Evolutionary conservation across 2,329 filamentous ascomycete species (phyloP), one percentile per base, ranked within the genome.

Genomic region (Plenodomus lindquistii): DNA sequence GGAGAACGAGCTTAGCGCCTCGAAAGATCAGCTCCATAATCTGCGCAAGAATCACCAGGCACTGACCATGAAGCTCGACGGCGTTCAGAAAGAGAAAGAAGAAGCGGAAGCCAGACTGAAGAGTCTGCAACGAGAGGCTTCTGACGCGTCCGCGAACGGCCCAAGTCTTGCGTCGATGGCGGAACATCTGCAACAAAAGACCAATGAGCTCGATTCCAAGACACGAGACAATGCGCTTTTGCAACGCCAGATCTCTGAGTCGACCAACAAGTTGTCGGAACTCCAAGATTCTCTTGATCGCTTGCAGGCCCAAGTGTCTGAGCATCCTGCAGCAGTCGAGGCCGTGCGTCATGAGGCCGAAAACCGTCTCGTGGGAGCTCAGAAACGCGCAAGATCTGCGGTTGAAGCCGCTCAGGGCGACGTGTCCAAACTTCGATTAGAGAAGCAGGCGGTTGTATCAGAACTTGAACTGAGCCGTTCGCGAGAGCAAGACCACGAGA

Each of bases 311-410:
- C 47, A 63, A 20, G 5, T 59, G 4, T 34, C 41, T 3, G 52
- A 54, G 20, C 42, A 61, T 4, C 31, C 51, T 4, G 46, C 46
- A 10, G 39, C 27, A 2, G 46, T 61, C 4, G 46, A 57, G 3
- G 38, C 13, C 2, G 35, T 63, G 20, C 45, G 48, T 5, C 48
- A 52, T n/a, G 50, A 67, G 17, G 11, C 43, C 11, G 42, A 63
- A 10, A 7, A 20, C 9, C 19, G 41, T 18, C 11, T 42, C 9
- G 10, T 18, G 3, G 42, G 55, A 27, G 27, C 24, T 27, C 49
- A 44, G 16, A 40, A 54, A 36, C 49, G 58, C 16, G 21, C 48
- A 24, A 19, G 46, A 8, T 27, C 13, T 8, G 40, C 50, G 6
- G 24, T 62, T n/a, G 37, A 54, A 24, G 17, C 48, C 7, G 22